Base-by-base conservation (phyloP, 2,329 filamentous ascomycete species). In the Bipolaris oryzae region DNA sequence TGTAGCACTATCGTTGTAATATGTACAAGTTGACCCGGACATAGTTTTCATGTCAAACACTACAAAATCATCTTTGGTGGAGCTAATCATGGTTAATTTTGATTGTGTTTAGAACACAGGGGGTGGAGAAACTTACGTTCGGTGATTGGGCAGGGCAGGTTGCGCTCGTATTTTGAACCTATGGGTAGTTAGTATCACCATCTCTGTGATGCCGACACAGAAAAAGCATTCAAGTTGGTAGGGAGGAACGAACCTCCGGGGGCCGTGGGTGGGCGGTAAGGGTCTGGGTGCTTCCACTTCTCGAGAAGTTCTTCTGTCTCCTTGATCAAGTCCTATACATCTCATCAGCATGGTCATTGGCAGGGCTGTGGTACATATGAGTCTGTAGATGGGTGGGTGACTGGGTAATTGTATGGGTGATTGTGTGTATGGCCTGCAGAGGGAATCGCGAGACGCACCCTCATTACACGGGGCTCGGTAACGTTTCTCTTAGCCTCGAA, bases 251-350 rank as follows among this genome's bases (percentile, higher is more conserved):
- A 85, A 95, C 94, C 95, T 84, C 95, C 95, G 10, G 95, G 95
- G 37, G 95, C 94, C 39, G 92, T 96, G 13, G 95, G 95, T 64
- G 89, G 86, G 67, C 86, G 83, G 76, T 96, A 98, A 31, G 95
- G 93, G 76, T 99, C 95, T 3, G 95, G 95, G 74, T 99, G 95
- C 81, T 98, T 98, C 94, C 94, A 99, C 77, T 89, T 90, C 72
- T 95, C 87, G 61, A 99, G 81, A 57, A 97, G 76, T 67, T 89
- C 89, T 78, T 98, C 93, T 4, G 95, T 94, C 80, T 97, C 92
- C 60, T 87, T 86, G 64, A 98, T 84, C 56, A 99, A 79, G 47
- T 87, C 87, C 95, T 99, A 64, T 47, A 37, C 31, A 38, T 39
- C 62, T 23, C 25, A 53, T 74, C 59, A 74, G 71, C 49, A 39